phyloP scores from a whole-genome alignment of 1,139 yeast species.

The Lodderomyces jiufengensis region DNA sequence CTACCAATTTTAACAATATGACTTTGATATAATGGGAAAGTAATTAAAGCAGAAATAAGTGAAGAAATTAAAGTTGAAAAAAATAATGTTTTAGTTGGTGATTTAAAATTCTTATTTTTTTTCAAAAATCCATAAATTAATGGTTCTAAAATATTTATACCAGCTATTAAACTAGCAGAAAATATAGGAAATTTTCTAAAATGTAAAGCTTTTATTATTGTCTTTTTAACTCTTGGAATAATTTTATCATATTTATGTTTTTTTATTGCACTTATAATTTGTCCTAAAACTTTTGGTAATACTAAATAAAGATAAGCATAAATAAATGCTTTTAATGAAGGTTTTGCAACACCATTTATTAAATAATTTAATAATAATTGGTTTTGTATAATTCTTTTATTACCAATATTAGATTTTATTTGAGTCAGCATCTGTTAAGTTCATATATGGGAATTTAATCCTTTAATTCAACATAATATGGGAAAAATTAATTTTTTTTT shows the following conservation, averaged over 20 bases:
- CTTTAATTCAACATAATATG: too few relatives aligned
- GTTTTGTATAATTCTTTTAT: not conserved
- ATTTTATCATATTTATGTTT: conserved; percentile 17
- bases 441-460: too few relatives aligned
- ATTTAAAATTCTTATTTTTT: conserved; percentile 7
- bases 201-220: conserved; percentile 23
- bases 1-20: conserved; percentile 30
- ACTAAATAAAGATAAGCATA: conserved; percentile 35
- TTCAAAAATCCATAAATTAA: conserved; percentile 19
- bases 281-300: conserved; percentile 26
- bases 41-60: conserved; percentile 24
- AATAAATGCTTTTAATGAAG: conserved; percentile 30
- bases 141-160: conserved; percentile 35
- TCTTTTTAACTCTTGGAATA: conserved; percentile 16
- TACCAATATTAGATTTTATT: not conserved
- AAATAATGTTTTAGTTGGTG: conserved; percentile 21
- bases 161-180: conserved; percentile 28
- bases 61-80: conserved; percentile 29
- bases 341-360: conserved; percentile 17
- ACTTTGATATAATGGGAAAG: conserved; percentile 30
- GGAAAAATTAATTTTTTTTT: too few relatives aligned
- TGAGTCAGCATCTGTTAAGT: conserved; percentile 3
- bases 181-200: conserved; percentile 31
- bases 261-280: conserved; percentile 17
- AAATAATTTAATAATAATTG: conserved; percentile 4